Percentiles rank a stretch among this genome's conserved stretches.
Conservation (phyloP, 2,329 filamentous ascomycete genomes). For the Huntiella savannae region DNA sequence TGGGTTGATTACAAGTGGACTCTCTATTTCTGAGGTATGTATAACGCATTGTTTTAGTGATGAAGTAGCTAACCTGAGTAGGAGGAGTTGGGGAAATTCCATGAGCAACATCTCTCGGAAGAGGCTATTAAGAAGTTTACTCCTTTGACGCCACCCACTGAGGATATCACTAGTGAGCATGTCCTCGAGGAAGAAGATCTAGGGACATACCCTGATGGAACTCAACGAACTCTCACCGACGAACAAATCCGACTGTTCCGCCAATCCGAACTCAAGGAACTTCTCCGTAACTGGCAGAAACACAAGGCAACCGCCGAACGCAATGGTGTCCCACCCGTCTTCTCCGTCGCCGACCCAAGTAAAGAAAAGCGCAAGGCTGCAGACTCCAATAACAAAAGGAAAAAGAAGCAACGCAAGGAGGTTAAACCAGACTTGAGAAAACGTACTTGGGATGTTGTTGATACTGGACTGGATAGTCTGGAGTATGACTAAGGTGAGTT, state of each 20-base stretch:
- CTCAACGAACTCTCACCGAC: constrained; percentile 76
- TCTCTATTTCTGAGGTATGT: no score
- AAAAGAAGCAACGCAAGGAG: constrained; percentile 19
- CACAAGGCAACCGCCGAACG: constrained; percentile 8
- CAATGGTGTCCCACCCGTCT: constrained; percentile 2
- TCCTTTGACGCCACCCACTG: neutral
- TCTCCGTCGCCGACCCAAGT: constrained; percentile 6
- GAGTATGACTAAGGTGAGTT: constrained; percentile 35
- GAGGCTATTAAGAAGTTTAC: neutral
- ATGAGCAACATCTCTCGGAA: constrained; percentile 3
- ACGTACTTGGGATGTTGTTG: constrained; percentile 48
- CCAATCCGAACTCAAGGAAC: constrained; percentile 63
- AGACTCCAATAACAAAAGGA: constrained; percentile 16
- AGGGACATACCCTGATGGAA: constrained; percentile 72
- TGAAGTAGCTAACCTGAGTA: neutral
- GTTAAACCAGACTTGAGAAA: constrained; percentile 44
- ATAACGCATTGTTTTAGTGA: no score
- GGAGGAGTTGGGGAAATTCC: constrained; percentile 5
- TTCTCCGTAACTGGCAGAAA: constrained; percentile 29
- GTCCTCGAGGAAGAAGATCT: constrained; percentile 31
- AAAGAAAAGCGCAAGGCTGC: neutral
- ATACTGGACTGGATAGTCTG: constrained; percentile 37
- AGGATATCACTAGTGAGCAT: neutral
- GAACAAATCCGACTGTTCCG: constrained; percentile 81
- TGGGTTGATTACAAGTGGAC: no score